A percentile compares a stretch with the other conserved stretches of the same genome.
Evolutionary conservation across 148 eudicot genomes (phyloP).

Genomic region (Camellia sinensis): DNA sequence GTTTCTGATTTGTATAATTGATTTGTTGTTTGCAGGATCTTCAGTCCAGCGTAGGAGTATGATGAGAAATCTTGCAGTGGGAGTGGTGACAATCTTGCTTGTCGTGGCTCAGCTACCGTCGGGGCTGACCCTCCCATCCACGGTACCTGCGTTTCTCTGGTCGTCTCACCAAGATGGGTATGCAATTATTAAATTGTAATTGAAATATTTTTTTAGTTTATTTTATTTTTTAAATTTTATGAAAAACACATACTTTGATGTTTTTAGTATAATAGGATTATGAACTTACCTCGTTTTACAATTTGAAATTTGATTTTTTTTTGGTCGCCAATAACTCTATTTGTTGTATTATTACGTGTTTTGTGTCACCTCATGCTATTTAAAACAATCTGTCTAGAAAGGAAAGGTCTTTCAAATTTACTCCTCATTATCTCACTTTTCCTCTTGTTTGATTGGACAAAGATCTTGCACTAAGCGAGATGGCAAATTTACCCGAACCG

Average conservation of each 20-base stretch:
- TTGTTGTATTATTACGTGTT: too few species aligned
- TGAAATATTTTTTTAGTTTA: too few species aligned
- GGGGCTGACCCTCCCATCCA: conserved; percentile 43
- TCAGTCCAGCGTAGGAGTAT: conserved; percentile 14
- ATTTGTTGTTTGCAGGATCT: conserved; percentile 1
- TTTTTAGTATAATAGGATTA: background rate
- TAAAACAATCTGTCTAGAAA: background rate
- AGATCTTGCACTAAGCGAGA: too few species aligned
- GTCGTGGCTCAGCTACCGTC: conserved; percentile 39
- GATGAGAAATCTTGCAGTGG: conserved; percentile 40
- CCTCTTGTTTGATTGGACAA: too few species aligned
- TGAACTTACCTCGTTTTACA: background rate
- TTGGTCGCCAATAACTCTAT: background rate
- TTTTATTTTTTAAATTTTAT: background rate
- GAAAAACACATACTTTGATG: background rate
- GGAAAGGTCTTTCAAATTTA: background rate
- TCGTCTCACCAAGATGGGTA: conserved; percentile 66
- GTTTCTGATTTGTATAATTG: background rate
- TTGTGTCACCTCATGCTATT: background rate
- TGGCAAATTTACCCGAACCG: too few species aligned
- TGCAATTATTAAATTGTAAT: background rate
- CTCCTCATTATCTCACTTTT: background rate
- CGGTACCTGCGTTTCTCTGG: conserved; percentile 82
- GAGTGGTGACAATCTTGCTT: conserved; percentile 31
- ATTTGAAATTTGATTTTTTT: background rate